Evolutionary conservation across 2,329 filamentous ascomycete genomes (phyloP), one percentile per base, ranked within the genome.

Genomic region (Apiospora sp.): DNA sequence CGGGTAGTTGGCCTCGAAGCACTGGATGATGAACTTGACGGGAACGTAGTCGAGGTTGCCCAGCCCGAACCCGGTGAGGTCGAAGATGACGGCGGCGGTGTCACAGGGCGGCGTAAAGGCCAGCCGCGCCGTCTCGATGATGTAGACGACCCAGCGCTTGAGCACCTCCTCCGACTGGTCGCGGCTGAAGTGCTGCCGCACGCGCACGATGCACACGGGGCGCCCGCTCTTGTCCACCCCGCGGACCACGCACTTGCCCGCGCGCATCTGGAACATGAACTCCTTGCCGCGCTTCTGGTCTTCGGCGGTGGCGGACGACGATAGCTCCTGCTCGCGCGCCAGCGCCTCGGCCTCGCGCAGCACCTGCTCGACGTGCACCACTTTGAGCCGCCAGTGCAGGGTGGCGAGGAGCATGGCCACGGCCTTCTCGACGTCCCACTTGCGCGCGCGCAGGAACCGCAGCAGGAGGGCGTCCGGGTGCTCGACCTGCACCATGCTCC

Each of bases 1-100:
- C 0, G 96, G 96, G 78, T 98, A 98, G 80, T 98, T 98, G 74
- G 96, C 96, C 85, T 98, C 96, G 80, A 98, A 98, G 82, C 94
- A 97, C 83, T 97, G 97, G 82, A 98, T 98, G 92, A 98, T 97
- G 85, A 98, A 98, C 80, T 97, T 98, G 70, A 98, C 94, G 1
- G 95, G 95, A 0, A 93, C 90, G 82, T 98, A 98, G 82, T 98
- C 96, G 95, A 98, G 98, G 83, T 98, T 98, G 6, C 95, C 92
- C 85, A 98, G 87, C 13, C 92, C 92, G 81, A 98, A 98, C 74
- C 92, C 90, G 7, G 93, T 96, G 94, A 98, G 96, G 81, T 98
- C 96, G 79, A 98, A 98, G 61, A 98, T 85, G 75, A 98, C 91
- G 51, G 93, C 58, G 1, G 58, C 58, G 24, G 58, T 64, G 24